Evolutionary conservation across 176 grass and related monocot genomes (phyloP).

Genomic region (Secale cereale): DNA sequence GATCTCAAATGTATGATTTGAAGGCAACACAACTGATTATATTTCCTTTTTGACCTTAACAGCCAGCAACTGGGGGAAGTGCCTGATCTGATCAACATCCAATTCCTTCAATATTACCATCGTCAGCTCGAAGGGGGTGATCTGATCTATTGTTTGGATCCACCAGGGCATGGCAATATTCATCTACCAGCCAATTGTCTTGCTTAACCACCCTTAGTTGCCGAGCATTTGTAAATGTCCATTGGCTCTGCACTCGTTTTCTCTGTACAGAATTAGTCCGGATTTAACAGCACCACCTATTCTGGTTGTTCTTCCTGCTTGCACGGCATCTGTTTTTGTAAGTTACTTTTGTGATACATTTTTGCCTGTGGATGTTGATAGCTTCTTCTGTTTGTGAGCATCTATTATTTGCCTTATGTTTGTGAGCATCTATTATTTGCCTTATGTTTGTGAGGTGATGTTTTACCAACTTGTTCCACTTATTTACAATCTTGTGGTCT

Average conservation of each 20-base stretch:
- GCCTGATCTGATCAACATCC: conserved; percentile 17
- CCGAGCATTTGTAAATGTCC: conserved; percentile 32
- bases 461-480: not conserved
- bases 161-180: conserved; percentile 38
- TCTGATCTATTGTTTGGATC: conserved; percentile 48
- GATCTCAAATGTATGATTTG: conserved; percentile 2
- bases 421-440: not conserved
- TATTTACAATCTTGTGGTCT: not conserved
- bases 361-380: conserved; percentile 10
- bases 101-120: not conserved
- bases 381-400: not conserved
- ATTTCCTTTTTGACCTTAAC: conserved; percentile 18
- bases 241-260: not conserved
- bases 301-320: conserved; percentile 15
- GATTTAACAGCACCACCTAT: conserved; percentile 19
- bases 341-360: not conserved
- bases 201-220: conserved; percentile 3
- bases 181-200: conserved; percentile 18
- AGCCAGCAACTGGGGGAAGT: conserved; percentile 35
- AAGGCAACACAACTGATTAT: conserved; percentile 29
- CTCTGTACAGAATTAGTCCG: conserved; percentile 32
- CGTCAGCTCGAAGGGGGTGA: conserved; percentile 28
- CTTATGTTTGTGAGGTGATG: not conserved
- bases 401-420: not conserved
- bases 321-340: not conserved